Evolutionary conservation across 352 stramenopile species (phyloP).

Genomic region (Peronospora farinosa): DNA sequence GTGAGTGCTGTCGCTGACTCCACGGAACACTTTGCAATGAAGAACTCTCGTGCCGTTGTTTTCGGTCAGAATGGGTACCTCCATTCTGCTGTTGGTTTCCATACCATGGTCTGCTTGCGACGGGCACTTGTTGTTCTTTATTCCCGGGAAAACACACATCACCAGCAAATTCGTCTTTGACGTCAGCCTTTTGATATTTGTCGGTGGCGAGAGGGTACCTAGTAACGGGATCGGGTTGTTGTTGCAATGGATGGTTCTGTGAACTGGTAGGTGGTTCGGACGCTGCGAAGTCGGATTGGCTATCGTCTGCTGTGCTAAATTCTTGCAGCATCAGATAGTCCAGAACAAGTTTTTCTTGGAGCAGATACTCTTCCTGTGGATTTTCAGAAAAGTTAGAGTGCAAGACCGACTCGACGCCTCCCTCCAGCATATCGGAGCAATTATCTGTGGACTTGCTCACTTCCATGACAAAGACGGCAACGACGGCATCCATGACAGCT

Average conservation of each 20-base stretch:
- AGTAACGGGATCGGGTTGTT: conserved; percentile 6
- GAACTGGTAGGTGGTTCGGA: conserved; percentile 1
- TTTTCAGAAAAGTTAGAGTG: conserved; percentile 65
- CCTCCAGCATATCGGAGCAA: conserved; percentile 46
- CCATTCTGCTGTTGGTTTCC: conserved; percentile 5
- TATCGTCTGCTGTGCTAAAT: conserved; percentile 29
- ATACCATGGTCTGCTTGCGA: conserved; percentile 12
- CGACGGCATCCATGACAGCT: conserved; percentile 63
- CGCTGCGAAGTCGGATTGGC: background rate
- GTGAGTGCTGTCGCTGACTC: no score
- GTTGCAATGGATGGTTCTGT: background rate
- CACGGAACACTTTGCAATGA: no score
- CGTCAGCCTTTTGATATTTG: conserved; percentile 16
- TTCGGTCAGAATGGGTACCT: conserved; percentile 8
- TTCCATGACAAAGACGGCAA: conserved; percentile 77
- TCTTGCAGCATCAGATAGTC: conserved; percentile 58
- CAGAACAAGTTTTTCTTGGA: conserved; percentile 70
- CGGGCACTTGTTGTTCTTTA: background rate
- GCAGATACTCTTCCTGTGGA: conserved; percentile 49
- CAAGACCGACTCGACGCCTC: conserved; percentile 55
- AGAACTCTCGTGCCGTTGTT: conserved; percentile 10
- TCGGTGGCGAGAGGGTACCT: conserved; percentile 8
- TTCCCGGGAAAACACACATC: conserved; percentile 12
- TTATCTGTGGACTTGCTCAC: conserved; percentile 66
- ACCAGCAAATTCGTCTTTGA: conserved; percentile 11